Conservation (phyloP, 441 rosid species). For the Cnidoscolus chayamansa region DNA sequence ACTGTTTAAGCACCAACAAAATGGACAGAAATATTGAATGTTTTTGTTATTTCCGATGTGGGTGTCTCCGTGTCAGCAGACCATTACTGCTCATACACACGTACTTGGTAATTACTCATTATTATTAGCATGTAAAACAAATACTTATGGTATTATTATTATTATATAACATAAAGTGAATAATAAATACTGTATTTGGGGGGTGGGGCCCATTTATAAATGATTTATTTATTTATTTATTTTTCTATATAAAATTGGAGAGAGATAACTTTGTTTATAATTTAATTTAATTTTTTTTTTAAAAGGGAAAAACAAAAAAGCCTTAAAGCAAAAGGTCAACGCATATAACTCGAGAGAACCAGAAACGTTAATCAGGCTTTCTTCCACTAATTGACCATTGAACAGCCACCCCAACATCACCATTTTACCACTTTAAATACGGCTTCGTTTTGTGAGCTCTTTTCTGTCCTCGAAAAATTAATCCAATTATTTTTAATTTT, state of each 20-base stretch:
- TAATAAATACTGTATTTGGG: no score
- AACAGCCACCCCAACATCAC: no score
- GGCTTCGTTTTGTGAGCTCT: no score
- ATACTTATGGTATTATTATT: no score
- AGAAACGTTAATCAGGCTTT: neutral
- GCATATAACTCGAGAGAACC: neutral
- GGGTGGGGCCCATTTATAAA: no score
- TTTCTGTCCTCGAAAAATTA: no score
- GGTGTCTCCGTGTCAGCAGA: conserved; percentile 19
- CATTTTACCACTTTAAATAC: no score
- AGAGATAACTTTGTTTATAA: neutral
- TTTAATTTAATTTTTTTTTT: no score
- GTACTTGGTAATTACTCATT: neutral
- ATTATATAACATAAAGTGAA: no score
- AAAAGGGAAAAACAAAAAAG: no score
- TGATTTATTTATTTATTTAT: neutral
- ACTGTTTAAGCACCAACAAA: neutral
- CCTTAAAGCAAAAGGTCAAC: neutral
- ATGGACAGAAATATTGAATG: neutral
- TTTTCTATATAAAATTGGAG: neutral
- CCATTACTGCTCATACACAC: neutral
- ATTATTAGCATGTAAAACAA: no score
- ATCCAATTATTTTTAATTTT: no score
- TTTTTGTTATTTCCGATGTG: conserved; percentile 11
- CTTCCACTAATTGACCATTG: conserved; percentile 1